Percentiles rank a stretch among this genome's conserved stretches.
Evolutionary conservation across 129 eudicot species (phyloP).

Genomic region (Calendula officinalis): DNA sequence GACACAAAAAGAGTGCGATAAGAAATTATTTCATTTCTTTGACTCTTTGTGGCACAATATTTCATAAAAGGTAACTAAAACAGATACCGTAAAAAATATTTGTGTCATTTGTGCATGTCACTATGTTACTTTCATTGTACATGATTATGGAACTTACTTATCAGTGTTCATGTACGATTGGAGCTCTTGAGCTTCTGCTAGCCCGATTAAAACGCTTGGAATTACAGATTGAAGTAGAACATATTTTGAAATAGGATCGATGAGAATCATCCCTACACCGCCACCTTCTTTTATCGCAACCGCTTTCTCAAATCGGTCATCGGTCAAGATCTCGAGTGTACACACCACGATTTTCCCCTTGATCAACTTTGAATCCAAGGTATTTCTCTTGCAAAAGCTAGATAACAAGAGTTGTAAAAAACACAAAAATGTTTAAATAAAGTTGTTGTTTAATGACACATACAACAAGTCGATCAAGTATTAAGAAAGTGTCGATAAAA

Average conservation of each 20-base stretch:
- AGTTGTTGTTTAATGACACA: too few species aligned
- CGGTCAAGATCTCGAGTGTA: constrained; percentile 33
- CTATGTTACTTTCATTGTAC: neutral
- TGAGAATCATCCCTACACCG: constrained; percentile 55
- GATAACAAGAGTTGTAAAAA: constrained; percentile 10
- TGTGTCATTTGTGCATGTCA: too few species aligned
- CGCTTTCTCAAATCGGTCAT: constrained; percentile 37
- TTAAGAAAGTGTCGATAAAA: too few species aligned
- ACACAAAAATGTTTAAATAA: neutral
- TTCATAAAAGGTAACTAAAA: too few species aligned
- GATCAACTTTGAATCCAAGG: constrained; percentile 48
- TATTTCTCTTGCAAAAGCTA: constrained; percentile 58
- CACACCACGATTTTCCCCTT: constrained; percentile 71
- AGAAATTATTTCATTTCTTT: too few species aligned
- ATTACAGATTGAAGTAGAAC: constrained; percentile 35
- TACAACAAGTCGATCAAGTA: neutral
- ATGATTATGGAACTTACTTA: constrained; percentile 34
- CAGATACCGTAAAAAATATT: too few species aligned
- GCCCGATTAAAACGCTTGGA: constrained; percentile 38
- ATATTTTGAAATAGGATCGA: constrained; percentile 43
- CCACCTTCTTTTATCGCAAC: constrained; percentile 44
- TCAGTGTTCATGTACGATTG: constrained; percentile 41
- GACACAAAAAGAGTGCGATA: too few species aligned
- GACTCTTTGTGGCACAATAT: too few species aligned
- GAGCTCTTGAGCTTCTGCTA: constrained; percentile 50